These are phyloP conservation scores for Fusarium aywerte DNA, from an alignment of 2,329 filamentous ascomycete species.

Conservation along the genomic window DNA sequence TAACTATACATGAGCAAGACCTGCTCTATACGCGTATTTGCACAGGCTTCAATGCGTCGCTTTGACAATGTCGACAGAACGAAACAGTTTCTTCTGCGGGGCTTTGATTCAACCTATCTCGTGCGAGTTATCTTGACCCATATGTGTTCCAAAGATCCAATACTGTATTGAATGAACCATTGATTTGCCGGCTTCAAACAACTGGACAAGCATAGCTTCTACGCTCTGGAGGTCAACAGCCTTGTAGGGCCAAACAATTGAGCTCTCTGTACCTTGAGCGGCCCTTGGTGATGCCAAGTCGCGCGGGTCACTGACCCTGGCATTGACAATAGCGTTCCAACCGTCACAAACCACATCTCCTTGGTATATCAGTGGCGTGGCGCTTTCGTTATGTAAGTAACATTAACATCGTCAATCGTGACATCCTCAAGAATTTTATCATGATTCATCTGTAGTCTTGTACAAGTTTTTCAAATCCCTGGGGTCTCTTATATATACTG, in stretches of 20 bases:
- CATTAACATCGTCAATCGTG: not conserved
- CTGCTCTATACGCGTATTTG: not conserved
- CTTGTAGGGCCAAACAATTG: not conserved
- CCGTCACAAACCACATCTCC: constrained; percentile 1
- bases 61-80: not conserved
- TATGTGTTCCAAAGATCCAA: not conserved
- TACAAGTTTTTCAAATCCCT: not conserved
- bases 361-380: not conserved
- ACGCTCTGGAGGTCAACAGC: no score
- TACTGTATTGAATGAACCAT: not conserved
- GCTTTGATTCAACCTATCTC: not conserved
- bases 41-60: not conserved
- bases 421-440: not conserved
- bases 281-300: not conserved
- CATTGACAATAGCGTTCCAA: not conserved
- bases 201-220: not conserved
- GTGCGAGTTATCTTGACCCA: not conserved
- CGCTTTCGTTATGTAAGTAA: not conserved
- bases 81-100: not conserved
- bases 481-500: no score
- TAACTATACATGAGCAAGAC: not conserved
- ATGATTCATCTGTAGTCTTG: not conserved
- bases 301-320: not conserved
- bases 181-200: not conserved
- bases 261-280: not conserved